These are phyloP conservation scores for Mycena venus DNA, from an alignment of 768 basidiomycete species.

Conservation along the genomic window DNA sequence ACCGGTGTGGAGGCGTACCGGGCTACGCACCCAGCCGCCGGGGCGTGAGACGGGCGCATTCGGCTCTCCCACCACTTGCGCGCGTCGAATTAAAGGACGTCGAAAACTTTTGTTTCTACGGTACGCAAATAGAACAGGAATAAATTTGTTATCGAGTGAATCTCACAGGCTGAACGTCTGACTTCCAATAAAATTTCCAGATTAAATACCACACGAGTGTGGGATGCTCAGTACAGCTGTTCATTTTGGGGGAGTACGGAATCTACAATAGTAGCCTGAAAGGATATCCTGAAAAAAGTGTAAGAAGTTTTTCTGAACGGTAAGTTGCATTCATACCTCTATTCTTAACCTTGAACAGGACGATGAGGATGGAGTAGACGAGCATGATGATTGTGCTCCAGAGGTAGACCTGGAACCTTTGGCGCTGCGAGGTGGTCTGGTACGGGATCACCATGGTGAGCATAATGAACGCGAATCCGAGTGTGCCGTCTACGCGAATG, in stretches of 20 bases:
- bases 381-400: conserved; percentile 88
- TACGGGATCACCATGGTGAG: conserved; percentile 86
- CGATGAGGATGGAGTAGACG: conserved; percentile 88
- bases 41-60: no score
- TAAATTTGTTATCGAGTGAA: no score
- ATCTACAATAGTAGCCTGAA: conserved; percentile 80
- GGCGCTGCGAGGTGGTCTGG: conserved; percentile 77
- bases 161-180: neutral
- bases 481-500: conserved; percentile 77
- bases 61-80: no score
- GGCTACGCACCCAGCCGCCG: no score
- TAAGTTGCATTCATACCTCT: conserved; percentile 65
- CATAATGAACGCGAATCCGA: conserved; percentile 85
- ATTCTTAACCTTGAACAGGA: conserved; percentile 93
- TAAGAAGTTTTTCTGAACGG: neutral
- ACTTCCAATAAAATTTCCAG: neutral
- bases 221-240: conserved; percentile 16
- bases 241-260: conserved; percentile 14
- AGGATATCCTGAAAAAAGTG: conserved; percentile 71
- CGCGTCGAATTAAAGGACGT: no score
- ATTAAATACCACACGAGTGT: conserved; percentile 4
- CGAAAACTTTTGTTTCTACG: no score
- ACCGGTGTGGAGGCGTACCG: no score
- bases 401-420: conserved; percentile 89
- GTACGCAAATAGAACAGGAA: no score